These are phyloP conservation scores for Lipomyces japonicus DNA, from an alignment of 805 yeast species.

Conservation along the genomic window DNA sequence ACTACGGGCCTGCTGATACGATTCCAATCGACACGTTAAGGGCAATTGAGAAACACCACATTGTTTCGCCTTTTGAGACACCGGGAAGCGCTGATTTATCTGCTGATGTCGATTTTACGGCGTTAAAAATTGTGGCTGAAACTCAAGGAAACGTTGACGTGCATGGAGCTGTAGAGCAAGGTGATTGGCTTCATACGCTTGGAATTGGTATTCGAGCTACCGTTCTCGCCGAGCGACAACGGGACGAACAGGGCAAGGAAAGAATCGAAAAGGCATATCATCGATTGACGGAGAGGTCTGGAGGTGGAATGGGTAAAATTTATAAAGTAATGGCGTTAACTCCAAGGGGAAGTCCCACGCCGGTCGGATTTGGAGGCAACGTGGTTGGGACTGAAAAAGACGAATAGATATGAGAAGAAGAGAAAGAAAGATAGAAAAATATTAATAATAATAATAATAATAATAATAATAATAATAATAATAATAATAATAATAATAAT, in stretches of 20 bases:
- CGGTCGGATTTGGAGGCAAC: conserved; percentile 55
- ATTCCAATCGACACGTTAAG: conserved; percentile 71
- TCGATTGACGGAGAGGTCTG: conserved; percentile 59
- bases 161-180: conserved; percentile 68
- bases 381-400: conserved; percentile 16
- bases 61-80: conserved; percentile 67
- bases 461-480: neutral
- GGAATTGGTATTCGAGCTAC: conserved; percentile 68
- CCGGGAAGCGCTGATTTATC: conserved; percentile 83
- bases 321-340: conserved; percentile 68
- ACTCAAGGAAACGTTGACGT: conserved; percentile 33
- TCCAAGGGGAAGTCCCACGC: conserved; percentile 43
- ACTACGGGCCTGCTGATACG: conserved; percentile 63
- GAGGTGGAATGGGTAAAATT: conserved; percentile 67
- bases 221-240: conserved; percentile 44
- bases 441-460: neutral
- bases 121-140: conserved; percentile 44
- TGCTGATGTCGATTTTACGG: conserved; percentile 76
- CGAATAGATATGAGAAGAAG: neutral
- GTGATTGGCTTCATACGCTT: conserved; percentile 70
- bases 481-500: conserved; percentile 1
- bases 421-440: neutral
- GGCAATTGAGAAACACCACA: conserved; percentile 66
- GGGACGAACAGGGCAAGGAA: conserved; percentile 47
- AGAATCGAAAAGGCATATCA: conserved; percentile 55